Conservation (phyloP, 768 basidiomycete species). For the Cystobasidium ongulense region DNA sequence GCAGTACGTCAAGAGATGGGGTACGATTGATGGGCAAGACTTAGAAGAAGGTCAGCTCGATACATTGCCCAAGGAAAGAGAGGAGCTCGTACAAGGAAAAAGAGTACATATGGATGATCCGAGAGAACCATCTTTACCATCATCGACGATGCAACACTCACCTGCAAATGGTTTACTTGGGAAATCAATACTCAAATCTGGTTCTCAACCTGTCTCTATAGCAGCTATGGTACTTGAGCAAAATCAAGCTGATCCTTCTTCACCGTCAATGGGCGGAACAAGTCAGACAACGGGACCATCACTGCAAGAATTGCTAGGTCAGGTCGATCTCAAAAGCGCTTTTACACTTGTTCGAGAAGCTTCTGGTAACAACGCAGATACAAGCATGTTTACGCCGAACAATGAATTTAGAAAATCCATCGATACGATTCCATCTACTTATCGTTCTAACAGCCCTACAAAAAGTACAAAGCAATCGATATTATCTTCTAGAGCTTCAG, state of each 20-base stretch:
- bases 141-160: not conserved
- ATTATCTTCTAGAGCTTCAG: not conserved
- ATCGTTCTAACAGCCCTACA: not conserved
- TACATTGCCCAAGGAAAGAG: not conserved
- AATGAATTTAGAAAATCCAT: not conserved
- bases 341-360: conserved; percentile 14
- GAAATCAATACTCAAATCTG: not conserved
- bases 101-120: not conserved
- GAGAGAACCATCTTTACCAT: not conserved
- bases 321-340: conserved; percentile 23
- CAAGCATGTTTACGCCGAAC: not conserved
- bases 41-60: not conserved
- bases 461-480: not conserved
- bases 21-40: not conserved
- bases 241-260: not conserved
- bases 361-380: not conserved
- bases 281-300: not conserved
- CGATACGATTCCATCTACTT: not conserved
- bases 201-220: not conserved
- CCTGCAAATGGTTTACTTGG: not conserved
- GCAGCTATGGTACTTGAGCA: not conserved
- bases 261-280: not conserved
- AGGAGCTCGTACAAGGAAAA: not conserved
- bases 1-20: not conserved
- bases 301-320: conserved; percentile 17